These are phyloP conservation scores for Glycine soja DNA, from an alignment of 306 rosid species.

Conservation along the genomic window DNA sequence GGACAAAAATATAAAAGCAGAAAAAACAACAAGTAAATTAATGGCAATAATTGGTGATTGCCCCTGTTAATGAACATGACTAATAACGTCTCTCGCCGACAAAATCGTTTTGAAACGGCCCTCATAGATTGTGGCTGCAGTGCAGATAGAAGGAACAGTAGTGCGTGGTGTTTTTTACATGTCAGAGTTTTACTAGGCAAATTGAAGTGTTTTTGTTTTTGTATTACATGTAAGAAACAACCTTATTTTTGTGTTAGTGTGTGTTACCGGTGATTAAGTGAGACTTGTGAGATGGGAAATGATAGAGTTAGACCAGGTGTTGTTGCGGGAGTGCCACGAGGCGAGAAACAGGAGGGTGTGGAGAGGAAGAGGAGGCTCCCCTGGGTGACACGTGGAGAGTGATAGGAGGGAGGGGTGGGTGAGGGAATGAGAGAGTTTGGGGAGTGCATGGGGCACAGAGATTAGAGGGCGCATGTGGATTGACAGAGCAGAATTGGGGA, in stretches of 20 bases:
- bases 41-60: constrained; percentile 62
- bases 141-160: no score
- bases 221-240: neutral
- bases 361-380: neutral
- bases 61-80: constrained; percentile 57
- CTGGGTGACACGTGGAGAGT: constrained; percentile 21
- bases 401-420: constrained; percentile 31
- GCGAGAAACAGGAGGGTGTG: neutral
- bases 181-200: constrained; percentile 22
- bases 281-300: neutral
- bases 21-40: constrained; percentile 52
- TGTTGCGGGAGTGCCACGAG: constrained; percentile 3
- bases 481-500: constrained; percentile 60
- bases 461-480: constrained; percentile 60
- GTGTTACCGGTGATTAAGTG: constrained; percentile 36
- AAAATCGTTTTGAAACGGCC: constrained; percentile 77
- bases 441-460: constrained; percentile 49
- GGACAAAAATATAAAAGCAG: constrained; percentile 13
- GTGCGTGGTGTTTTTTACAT: constrained; percentile 33
- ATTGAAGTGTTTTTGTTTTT: constrained; percentile 1
- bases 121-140: constrained; percentile 46
- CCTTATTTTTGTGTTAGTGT: neutral
- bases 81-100: constrained; percentile 92
- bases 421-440: constrained; percentile 21
- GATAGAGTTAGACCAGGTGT: neutral